These are phyloP conservation scores for Syzygium oleosum DNA, from an alignment of 345 rosid species.

Conservation along the genomic window DNA sequence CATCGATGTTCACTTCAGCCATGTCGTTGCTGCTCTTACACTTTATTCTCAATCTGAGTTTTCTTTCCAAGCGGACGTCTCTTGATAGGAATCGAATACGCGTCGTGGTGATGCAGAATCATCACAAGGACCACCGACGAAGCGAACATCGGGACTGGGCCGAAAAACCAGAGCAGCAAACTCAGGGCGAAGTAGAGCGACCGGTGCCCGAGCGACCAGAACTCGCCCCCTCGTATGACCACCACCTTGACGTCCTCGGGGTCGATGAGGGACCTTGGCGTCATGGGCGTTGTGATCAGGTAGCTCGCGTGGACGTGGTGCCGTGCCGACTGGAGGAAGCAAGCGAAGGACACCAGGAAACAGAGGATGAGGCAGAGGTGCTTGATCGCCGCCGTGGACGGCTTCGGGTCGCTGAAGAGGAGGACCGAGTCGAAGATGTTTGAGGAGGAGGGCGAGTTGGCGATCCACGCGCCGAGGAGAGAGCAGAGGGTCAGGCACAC, in stretches of 20 bases:
- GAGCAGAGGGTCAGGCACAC: conserved; percentile 67
- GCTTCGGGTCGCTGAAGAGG: conserved; percentile 57
- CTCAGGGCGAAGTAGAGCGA: conserved; percentile 60
- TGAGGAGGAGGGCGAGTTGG: conserved; percentile 29
- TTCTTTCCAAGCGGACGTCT: not conserved
- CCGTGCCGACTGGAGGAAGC: conserved; percentile 61
- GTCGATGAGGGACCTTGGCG: conserved; percentile 20
- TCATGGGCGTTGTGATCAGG: conserved; percentile 62
- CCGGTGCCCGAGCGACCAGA: conserved; percentile 76
- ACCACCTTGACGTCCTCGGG: conserved; percentile 29
- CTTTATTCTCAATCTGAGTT: not conserved
- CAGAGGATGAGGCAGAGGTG: conserved; percentile 50
- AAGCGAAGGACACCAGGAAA: conserved; percentile 57
- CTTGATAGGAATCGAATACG: not conserved
- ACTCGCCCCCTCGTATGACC: conserved; percentile 59
- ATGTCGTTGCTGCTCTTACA: not conserved
- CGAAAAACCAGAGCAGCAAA: conserved; percentile 73
- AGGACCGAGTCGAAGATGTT: conserved; percentile 25
- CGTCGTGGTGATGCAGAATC: conserved; percentile 36
- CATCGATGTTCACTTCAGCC: not conserved
- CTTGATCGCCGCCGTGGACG: conserved; percentile 50
- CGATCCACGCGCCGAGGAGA: conserved; percentile 73
- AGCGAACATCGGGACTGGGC: conserved; percentile 71
- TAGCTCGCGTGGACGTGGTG: conserved; percentile 55
- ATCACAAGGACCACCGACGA: conserved; percentile 43